phyloP scores from a whole-genome alignment of 805 yeast genomes.

The Ogataea haglerorum region DNA sequence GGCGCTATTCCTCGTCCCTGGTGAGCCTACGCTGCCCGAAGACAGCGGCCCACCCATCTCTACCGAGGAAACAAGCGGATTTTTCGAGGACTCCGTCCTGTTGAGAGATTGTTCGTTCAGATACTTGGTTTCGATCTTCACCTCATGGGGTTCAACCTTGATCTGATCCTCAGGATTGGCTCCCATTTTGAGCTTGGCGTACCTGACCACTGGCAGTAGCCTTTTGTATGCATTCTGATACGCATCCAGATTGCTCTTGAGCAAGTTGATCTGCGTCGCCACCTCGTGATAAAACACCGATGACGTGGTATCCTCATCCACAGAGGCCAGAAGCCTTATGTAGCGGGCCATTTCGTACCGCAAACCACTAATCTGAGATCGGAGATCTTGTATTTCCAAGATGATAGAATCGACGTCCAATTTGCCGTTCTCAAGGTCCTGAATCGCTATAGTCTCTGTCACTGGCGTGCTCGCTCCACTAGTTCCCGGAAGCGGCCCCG shows the following conservation, averaged over 20 bases:
- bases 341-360: constrained; percentile 40
- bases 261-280: constrained; percentile 32
- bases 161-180: constrained; percentile 46
- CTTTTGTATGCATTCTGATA: constrained; percentile 44
- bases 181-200: constrained; percentile 49
- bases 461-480: constrained; percentile 8
- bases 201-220: constrained; percentile 47
- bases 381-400: constrained; percentile 35
- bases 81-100: constrained; percentile 7
- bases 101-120: constrained; percentile 12
- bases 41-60: constrained; percentile 3
- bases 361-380: constrained; percentile 29
- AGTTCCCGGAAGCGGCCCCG: constrained; percentile 5
- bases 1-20: constrained; percentile 2
- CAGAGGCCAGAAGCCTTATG: constrained; percentile 35
- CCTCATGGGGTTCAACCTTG: constrained; percentile 24
- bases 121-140: constrained; percentile 22
- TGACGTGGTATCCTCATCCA: constrained; percentile 45
- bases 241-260: constrained; percentile 39
- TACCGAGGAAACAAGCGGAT: neutral
- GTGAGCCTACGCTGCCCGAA: constrained; percentile 4
- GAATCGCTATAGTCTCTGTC: constrained; percentile 30
- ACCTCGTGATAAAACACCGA: constrained; percentile 38
- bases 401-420: constrained; percentile 34
- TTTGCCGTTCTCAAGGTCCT: constrained; percentile 40